Conservation (phyloP, 2,329 filamentous ascomycete species). For the Hypoxylon sp. region DNA sequence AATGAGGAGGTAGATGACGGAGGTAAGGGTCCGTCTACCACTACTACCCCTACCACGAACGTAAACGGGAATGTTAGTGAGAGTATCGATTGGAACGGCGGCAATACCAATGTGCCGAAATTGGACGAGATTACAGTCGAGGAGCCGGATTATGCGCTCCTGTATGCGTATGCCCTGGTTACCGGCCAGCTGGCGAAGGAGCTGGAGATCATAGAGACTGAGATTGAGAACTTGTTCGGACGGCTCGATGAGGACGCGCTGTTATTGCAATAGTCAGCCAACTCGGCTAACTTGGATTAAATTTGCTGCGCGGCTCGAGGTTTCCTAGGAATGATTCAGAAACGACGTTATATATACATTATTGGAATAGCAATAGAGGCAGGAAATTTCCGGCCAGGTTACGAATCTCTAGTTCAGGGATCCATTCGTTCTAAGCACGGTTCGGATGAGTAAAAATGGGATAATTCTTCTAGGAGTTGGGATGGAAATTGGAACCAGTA, state of each 20-base stretch:
- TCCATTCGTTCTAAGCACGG: slow-evolving; percentile 6
- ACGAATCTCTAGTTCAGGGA: not conserved
- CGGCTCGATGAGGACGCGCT: slow-evolving; percentile 73
- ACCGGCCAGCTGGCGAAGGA: slow-evolving; percentile 77
- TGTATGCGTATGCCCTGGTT: slow-evolving; percentile 89
- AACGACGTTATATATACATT: slow-evolving; percentile 18
- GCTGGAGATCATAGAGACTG: slow-evolving; percentile 71
- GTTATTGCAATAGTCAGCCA: slow-evolving; percentile 67
- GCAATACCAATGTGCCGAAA: slow-evolving; percentile 45
- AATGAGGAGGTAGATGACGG: slow-evolving; percentile 14
- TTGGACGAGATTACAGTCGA: slow-evolving; percentile 64
- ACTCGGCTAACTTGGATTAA: not conserved
- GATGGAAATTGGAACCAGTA: not conserved
- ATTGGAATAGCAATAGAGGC: slow-evolving; percentile 20
- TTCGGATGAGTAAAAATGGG: not conserved
- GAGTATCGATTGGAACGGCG: not conserved
- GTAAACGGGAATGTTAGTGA: slow-evolving; percentile 21
- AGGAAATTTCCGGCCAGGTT: not conserved
- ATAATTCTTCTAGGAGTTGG: slow-evolving; percentile 17
- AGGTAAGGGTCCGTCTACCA: slow-evolving; percentile 31
- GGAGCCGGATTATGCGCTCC: slow-evolving; percentile 87
- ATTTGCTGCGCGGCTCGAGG: no score
- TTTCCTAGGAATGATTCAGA: not conserved
- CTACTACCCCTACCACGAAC: slow-evolving; percentile 20
- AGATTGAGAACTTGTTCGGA: slow-evolving; percentile 75